A percentile compares a stretch with the other conserved stretches of the same genome.
Evolutionary conservation across 2,329 filamentous ascomycete species (phyloP).

Genomic region (Arthrobotrys sinensis): DNA sequence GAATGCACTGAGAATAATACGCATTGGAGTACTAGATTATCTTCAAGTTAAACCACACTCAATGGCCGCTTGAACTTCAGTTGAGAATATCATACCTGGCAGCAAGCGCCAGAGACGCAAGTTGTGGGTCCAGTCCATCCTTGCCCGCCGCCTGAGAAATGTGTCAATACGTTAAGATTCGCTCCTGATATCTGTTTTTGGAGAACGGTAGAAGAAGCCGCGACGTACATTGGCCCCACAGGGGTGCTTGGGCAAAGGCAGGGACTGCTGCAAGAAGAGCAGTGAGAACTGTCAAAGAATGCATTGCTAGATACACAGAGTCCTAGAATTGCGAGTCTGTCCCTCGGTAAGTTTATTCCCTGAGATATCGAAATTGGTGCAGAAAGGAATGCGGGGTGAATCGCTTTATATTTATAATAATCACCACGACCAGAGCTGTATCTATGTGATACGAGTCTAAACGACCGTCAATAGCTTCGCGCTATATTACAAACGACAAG

Average conservation of each 20-base stretch:
- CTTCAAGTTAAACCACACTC: not conserved
- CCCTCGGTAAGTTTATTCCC: no score
- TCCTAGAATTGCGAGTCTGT: no score
- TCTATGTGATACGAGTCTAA: no score
- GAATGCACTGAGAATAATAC: constrained; percentile 69
- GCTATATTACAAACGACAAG: no score
- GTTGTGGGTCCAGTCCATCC: constrained; percentile 67
- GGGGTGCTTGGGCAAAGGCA: constrained; percentile 16
- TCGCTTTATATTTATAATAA: no score
- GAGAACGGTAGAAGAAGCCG: not conserved
- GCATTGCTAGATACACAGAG: not conserved
- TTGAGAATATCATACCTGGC: constrained; percentile 60
- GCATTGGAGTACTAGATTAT: constrained; percentile 65
- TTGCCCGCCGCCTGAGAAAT: constrained; percentile 5
- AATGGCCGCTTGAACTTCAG: not conserved
- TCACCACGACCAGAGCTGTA: no score
- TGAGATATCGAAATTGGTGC: no score
- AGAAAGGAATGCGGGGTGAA: no score
- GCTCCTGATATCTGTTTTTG: not conserved
- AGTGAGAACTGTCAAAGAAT: not conserved
- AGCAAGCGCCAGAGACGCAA: constrained; percentile 69
- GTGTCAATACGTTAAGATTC: not conserved
- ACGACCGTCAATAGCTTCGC: no score
- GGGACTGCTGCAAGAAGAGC: constrained; percentile 1
- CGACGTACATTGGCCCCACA: constrained; percentile 12